Evolutionary conservation across 106 monocot genomes (phyloP).

Genomic region (Alisma plantagoaquatica): DNA sequence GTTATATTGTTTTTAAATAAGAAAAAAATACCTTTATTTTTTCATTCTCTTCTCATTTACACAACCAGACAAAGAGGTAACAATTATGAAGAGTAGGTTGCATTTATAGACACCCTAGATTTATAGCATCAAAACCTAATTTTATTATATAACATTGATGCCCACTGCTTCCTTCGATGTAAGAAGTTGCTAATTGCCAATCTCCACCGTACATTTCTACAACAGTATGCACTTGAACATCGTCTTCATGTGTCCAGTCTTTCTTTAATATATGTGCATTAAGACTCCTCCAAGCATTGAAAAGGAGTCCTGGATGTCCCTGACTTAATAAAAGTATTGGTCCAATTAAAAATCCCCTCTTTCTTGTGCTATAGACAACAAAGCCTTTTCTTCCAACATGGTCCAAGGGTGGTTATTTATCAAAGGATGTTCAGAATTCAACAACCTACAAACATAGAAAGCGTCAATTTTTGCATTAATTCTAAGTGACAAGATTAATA

Average conservation of each 20-base stretch:
- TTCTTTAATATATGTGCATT: conserved; percentile 87
- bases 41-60: conserved; percentile 8
- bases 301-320: conserved; percentile 81
- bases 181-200: conserved; percentile 80
- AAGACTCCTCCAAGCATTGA: conserved; percentile 93
- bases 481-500: too few species aligned
- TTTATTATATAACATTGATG: conserved; percentile 86
- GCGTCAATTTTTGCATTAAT: too few species aligned
- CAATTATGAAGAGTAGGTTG: too few species aligned
- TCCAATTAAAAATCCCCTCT: conserved; percentile 86
- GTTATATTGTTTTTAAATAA: neutral
- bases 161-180: conserved; percentile 75
- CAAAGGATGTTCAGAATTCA: conserved; percentile 81
- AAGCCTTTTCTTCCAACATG: conserved; percentile 70
- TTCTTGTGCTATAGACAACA: conserved; percentile 67
- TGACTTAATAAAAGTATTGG: conserved; percentile 44
- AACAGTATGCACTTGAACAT: conserved; percentile 53
- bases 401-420: conserved; percentile 81
- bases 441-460: conserved; percentile 39
- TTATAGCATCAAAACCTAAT: too few species aligned
- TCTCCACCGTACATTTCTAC: conserved; percentile 63
- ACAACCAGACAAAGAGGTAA: neutral
- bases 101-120: too few species aligned
- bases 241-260: conserved; percentile 84
- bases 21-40: conserved; percentile 20